Evolutionary conservation across 495 filamentous ascomycete genomes (phyloP).

Genomic region (Emericellopsis terricola): DNA sequence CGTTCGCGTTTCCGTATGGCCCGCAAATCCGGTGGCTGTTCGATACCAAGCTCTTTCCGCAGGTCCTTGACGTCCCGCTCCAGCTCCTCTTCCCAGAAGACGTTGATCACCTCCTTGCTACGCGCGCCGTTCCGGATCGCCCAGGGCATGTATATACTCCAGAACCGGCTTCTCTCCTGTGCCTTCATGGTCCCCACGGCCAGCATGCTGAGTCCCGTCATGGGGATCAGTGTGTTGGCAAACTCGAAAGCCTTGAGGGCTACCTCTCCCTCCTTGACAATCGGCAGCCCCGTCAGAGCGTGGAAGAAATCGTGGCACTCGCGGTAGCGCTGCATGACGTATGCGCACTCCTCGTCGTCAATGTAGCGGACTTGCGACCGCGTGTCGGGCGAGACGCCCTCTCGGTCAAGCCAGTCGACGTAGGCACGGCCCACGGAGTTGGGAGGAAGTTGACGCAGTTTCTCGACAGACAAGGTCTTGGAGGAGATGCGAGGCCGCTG

Average conservation of each 20-base stretch:
- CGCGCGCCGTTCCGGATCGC: slow-evolving; percentile 65
- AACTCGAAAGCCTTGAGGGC: slow-evolving; percentile 95
- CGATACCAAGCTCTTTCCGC: slow-evolving; percentile 56
- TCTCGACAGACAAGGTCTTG: slow-evolving; percentile 46
- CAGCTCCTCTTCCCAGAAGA: slow-evolving; percentile 90
- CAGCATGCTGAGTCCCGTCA: slow-evolving; percentile 59
- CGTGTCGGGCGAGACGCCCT: slow-evolving; percentile 86
- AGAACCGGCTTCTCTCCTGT: slow-evolving; percentile 55
- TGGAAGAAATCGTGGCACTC: slow-evolving; percentile 99
- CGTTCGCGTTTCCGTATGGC: slow-evolving; percentile 53
- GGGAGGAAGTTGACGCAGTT: slow-evolving; percentile 51
- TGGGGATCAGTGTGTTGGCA: slow-evolving; percentile 79
- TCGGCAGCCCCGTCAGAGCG: slow-evolving; percentile 77
- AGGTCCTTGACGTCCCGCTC: slow-evolving; percentile 68
- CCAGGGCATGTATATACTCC: slow-evolving; percentile 70
- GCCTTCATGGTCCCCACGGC: slow-evolving; percentile 62
- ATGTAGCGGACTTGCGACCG: slow-evolving; percentile 69
- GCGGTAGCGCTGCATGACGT: slow-evolving; percentile 96
- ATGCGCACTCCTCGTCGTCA: slow-evolving; percentile 86
- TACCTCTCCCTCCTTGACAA: slow-evolving; percentile 86
- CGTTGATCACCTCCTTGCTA: slow-evolving; percentile 75
- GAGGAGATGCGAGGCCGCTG: slow-evolving; percentile 82
- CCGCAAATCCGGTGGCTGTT: slow-evolving; percentile 78
- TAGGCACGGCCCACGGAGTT: slow-evolving; percentile 77
- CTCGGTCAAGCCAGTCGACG: slow-evolving; percentile 71